A percentile compares a stretch with the other conserved stretches of the same genome.
Evolutionary conservation across 148 eudicot genomes (phyloP).

Genomic region (Diospyros lotus): DNA sequence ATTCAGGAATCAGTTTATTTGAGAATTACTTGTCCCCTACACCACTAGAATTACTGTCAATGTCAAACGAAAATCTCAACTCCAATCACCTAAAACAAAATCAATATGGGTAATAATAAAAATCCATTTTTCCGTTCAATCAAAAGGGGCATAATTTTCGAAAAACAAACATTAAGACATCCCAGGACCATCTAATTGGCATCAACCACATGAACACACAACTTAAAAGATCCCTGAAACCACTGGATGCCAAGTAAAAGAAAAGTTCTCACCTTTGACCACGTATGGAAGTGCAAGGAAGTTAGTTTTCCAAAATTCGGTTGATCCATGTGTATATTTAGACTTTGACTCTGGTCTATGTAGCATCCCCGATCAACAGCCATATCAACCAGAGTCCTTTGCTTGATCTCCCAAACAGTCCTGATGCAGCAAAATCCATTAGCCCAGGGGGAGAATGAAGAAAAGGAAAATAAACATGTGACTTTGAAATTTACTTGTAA

Average conservation of each 20-base stretch:
- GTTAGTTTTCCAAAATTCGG: slow-evolving; percentile 71
- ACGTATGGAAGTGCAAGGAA: slow-evolving; percentile 74
- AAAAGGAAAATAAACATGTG: not conserved
- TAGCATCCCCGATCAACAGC: slow-evolving; percentile 75
- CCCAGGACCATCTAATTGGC: not conserved
- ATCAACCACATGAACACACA: not conserved
- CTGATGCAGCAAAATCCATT: slow-evolving; percentile 28
- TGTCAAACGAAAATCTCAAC: not conserved
- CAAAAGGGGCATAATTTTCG: not conserved
- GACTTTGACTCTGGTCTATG: slow-evolving; percentile 82
- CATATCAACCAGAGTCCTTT: slow-evolving; percentile 75
- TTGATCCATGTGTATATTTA: slow-evolving; percentile 80
- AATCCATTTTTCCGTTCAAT: not conserved
- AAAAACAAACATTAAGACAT: not conserved
- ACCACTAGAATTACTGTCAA: not conserved
- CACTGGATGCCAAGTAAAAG: not conserved
- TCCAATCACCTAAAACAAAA: not conserved
- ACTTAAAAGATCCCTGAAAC: not conserved
- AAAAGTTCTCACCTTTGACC: slow-evolving; percentile 44
- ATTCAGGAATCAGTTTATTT: not conserved
- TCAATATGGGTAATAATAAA: not conserved
- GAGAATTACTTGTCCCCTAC: not conserved
- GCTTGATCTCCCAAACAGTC: slow-evolving; percentile 92
- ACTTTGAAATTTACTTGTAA: slow-evolving; percentile 47
- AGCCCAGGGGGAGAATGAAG: slow-evolving; percentile 1